Percentiles rank a stretch among this genome's conserved stretches.
phyloP scores from a whole-genome alignment of 805 yeast genomes.

The Kodamaea kaohsiungensis region DNA sequence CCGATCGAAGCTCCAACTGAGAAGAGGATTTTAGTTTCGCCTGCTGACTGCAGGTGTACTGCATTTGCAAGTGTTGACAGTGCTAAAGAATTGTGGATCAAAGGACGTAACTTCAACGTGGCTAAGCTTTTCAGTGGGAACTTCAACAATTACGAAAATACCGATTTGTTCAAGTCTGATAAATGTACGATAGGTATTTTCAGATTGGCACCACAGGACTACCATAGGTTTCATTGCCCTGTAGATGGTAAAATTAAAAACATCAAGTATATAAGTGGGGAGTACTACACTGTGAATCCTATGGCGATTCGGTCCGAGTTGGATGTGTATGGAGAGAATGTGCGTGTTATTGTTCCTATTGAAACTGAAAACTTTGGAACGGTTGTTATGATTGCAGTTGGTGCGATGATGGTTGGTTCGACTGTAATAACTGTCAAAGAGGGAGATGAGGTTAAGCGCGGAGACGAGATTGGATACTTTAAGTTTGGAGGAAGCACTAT shows the following conservation, averaged over 20 bases:
- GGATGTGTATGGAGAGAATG: slow-evolving; percentile 93
- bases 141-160: slow-evolving; percentile 42
- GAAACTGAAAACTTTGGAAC: slow-evolving; percentile 76
- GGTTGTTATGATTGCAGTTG: slow-evolving; percentile 78
- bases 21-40: slow-evolving; percentile 58
- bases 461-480: slow-evolving; percentile 91
- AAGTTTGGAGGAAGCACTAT: slow-evolving; percentile 96
- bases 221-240: slow-evolving; percentile 90
- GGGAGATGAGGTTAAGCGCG: slow-evolving; percentile 59
- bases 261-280: slow-evolving; percentile 75
- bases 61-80: slow-evolving; percentile 57
- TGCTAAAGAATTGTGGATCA: slow-evolving; percentile 86
- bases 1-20: slow-evolving; percentile 60
- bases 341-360: slow-evolving; percentile 75
- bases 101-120: slow-evolving; percentile 75
- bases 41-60: slow-evolving; percentile 87
- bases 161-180: slow-evolving; percentile 32
- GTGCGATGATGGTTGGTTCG: slow-evolving; percentile 99
- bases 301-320: slow-evolving; percentile 90
- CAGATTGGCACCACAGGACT: slow-evolving; percentile 95
- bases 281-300: slow-evolving; percentile 94
- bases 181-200: slow-evolving; percentile 73
- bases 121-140: slow-evolving; percentile 55
- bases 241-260: slow-evolving; percentile 72
- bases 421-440: slow-evolving; percentile 67